Evolutionary conservation across 1,284 basidiomycete genomes (phyloP).

Genomic region (Heterobasidion parviporum): DNA sequence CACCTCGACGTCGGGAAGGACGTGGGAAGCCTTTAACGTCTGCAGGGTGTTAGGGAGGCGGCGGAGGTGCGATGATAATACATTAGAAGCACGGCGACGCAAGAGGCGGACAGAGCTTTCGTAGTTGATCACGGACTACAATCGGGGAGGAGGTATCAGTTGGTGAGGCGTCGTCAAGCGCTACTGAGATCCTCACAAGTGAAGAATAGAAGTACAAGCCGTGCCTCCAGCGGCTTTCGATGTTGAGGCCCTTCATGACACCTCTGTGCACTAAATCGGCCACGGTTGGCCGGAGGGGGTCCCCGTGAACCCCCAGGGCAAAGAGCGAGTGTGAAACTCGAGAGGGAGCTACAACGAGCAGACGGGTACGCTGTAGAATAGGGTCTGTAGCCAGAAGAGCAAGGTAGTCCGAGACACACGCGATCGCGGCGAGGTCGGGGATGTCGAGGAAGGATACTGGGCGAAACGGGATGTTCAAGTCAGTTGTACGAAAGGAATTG

Average conservation of each 20-base stretch:
- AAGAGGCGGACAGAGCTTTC: constrained; percentile 42
- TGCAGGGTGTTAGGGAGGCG: constrained; percentile 22
- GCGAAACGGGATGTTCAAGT: neutral
- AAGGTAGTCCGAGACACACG: constrained; percentile 36
- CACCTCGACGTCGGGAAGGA: constrained; percentile 46
- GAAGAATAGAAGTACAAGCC: constrained; percentile 57
- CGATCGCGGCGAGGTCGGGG: constrained; percentile 52
- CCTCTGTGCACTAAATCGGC: constrained; percentile 57
- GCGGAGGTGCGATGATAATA: constrained; percentile 38
- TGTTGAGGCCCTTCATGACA: constrained; percentile 56
- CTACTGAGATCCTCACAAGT: constrained; percentile 32
- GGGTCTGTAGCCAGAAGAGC: constrained; percentile 48
- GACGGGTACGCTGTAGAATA: constrained; percentile 48
- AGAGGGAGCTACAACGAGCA: constrained; percentile 55
- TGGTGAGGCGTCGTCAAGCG: neutral
- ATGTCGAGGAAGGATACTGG: constrained; percentile 63
- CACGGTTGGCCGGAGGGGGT: constrained; percentile 51
- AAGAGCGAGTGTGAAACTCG: constrained; percentile 59
- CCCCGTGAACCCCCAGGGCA: constrained; percentile 41
- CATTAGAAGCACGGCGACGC: constrained; percentile 37
- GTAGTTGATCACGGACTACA: constrained; percentile 51
- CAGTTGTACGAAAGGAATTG: neutral
- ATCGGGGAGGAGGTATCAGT: neutral
- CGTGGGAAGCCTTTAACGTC: constrained; percentile 32
- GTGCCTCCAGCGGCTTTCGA: constrained; percentile 55